Evolutionary conservation across 78 protist species (phyloP).

Genomic region (Monosiga brevicollis): DNA sequence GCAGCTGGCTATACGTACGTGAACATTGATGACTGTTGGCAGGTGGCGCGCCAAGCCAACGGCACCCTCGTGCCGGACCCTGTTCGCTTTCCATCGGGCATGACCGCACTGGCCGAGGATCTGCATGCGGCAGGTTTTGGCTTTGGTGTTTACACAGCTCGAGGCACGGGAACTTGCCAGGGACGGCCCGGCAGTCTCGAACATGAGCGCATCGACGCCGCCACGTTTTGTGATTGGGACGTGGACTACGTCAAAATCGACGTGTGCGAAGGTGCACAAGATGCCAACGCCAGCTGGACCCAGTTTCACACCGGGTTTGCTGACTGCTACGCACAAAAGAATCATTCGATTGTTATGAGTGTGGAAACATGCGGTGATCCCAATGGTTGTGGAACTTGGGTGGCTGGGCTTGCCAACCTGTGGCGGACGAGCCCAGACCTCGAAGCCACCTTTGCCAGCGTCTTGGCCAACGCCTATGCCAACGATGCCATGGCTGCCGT

Average conservation of each 20-base stretch:
- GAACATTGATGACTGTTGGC: conserved; percentile 38
- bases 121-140: conserved; percentile 29
- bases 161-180: conserved; percentile 57
- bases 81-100: conserved; percentile 64
- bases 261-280: conserved; percentile 11
- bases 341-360: neutral
- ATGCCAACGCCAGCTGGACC: neutral
- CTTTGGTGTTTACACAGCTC: conserved; percentile 39
- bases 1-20: too few relatives aligned
- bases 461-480: conserved; percentile 12
- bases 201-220: conserved; percentile 40
- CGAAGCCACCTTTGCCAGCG: conserved; percentile 20
- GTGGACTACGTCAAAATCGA: conserved; percentile 51
- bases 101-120: conserved; percentile 45
- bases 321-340: neutral
- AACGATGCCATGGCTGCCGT: neutral
- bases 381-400: conserved; percentile 23
- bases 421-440: conserved; percentile 47
- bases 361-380: conserved; percentile 30
- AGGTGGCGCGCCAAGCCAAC: neutral
- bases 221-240: conserved; percentile 35
- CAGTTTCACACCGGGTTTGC: neutral
- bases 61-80: conserved; percentile 38
- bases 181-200: conserved; percentile 48
- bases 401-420: conserved; percentile 12